These are phyloP conservation scores for Quercus phellos DNA, from an alignment of 331 rosid genomes.

Conservation along the genomic window DNA sequence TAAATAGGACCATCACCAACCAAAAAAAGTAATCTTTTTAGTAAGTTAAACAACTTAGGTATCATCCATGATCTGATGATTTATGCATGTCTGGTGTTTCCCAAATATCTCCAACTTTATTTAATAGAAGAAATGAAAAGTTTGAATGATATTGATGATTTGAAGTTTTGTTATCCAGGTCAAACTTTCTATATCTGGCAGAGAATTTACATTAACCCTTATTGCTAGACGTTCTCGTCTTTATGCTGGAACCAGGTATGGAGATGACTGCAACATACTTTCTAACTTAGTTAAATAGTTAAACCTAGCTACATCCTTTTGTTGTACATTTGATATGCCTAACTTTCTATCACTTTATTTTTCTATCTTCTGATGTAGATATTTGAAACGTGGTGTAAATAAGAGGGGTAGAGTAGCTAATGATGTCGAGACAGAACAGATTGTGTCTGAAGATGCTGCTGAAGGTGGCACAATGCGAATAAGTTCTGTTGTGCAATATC, in stretches of 20 bases:
- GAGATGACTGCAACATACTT: not conserved
- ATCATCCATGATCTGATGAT: slow-evolving; percentile 1
- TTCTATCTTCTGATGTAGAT: slow-evolving; percentile 47
- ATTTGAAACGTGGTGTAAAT: slow-evolving; percentile 89
- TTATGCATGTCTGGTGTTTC: slow-evolving; percentile 5
- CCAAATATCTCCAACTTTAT: not conserved
- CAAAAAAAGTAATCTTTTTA: not conserved
- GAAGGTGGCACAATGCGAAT: slow-evolving; percentile 61
- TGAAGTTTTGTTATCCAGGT: slow-evolving; percentile 44
- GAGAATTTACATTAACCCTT: slow-evolving; percentile 57
- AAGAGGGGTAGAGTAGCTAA: slow-evolving; percentile 95
- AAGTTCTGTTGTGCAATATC: slow-evolving; percentile 82
- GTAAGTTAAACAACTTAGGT: slow-evolving; percentile 14
- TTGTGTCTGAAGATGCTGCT: slow-evolving; percentile 56
- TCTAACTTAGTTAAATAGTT: slow-evolving; percentile 17
- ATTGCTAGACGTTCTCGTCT: slow-evolving; percentile 95
- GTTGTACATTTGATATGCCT: slow-evolving; percentile 6
- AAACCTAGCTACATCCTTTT: slow-evolving; percentile 8
- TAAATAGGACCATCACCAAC: not conserved
- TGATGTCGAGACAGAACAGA: slow-evolving; percentile 97
- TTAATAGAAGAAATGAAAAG: slow-evolving; percentile 2
- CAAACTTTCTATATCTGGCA: slow-evolving; percentile 63
- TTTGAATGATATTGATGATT: slow-evolving; percentile 15
- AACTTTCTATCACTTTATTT: slow-evolving; percentile 7
- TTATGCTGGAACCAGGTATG: slow-evolving; percentile 96